phyloP scores from a whole-genome alignment of 257 asterid species.

The Solanum pennellii region DNA sequence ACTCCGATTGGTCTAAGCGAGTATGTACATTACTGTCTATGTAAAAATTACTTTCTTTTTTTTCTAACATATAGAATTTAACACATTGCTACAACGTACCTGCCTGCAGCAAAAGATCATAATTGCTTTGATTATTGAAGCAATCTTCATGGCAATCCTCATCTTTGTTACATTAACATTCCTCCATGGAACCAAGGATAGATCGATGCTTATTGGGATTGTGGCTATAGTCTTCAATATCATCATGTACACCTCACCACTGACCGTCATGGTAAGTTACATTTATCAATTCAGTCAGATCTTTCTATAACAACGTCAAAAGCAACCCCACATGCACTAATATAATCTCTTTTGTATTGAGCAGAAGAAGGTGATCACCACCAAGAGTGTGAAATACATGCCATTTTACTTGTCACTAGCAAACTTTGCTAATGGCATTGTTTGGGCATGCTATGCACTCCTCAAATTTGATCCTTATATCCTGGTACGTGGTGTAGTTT shows the following conservation, averaged over 20 bases:
- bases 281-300: background rate
- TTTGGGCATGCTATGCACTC: background rate
- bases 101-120: slow-evolving; percentile 27
- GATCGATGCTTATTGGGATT: slow-evolving; percentile 39
- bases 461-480: background rate
- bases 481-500: background rate
- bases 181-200: slow-evolving; percentile 28
- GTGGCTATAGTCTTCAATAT: slow-evolving; percentile 36
- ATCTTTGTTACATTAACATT: slow-evolving; percentile 13
- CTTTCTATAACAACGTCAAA: background rate
- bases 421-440: background rate
- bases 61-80: background rate
- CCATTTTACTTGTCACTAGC: slow-evolving; percentile 3
- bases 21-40: slow-evolving; percentile 4
- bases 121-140: slow-evolving; percentile 14
- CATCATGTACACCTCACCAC: slow-evolving; percentile 49
- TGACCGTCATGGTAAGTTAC: slow-evolving; percentile 46
- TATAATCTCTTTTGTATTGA: background rate
- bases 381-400: slow-evolving; percentile 8
- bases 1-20: slow-evolving; percentile 42
- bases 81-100: background rate
- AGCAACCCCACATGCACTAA: background rate
- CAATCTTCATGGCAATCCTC: slow-evolving; percentile 6
- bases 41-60: background rate
- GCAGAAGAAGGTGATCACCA: background rate